Base-by-base conservation (phyloP, 2,329 filamentous ascomycete species). In the Scleromitrula shiraiana region DNA sequence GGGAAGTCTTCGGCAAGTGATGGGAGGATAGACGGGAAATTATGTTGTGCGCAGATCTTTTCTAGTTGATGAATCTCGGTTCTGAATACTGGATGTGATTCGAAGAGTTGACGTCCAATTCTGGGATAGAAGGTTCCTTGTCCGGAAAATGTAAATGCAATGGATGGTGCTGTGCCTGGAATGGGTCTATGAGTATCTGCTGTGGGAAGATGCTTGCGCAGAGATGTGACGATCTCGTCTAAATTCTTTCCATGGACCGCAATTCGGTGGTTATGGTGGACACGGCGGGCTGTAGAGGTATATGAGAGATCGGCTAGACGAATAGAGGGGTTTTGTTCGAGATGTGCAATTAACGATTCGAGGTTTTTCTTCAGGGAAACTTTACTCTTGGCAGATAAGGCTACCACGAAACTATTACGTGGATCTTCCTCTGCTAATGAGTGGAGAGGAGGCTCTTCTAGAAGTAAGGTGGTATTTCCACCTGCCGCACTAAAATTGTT, bases 201-300 rank as follows among this genome's bases (percentile, higher is more conserved):
- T 8, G 30, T n/a, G 8, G 32, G 20, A 26, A 46, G 32, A 17
- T 30, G 19, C 7, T 29, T 27, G 14, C 29, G 12, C n/a, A 39
- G 20, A 17, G 12, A 23, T 2, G 5, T 26, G 10, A 4, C 20
- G 8, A 45, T 22, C 10, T 44, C 46, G 70, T 70, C 24, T 7
- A 72, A 46, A 45, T 66, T 64, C 3, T 61, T 60, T 1, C 67
- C 71, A 2, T 66, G 60, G 35, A 74, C 68, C 32, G 68, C 72
- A 60, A 76, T 67, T n/a, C 77, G 71, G 65, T 73, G 74, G 55
- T 71, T 66, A 61, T 79, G 72, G 54, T 82, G 79, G 7, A 76
- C 72, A 41, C 74, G 74, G 12, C 80, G 72, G 4, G 46, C 49
- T 15, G 49, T 53, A 14, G 50, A 46, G 15, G 52, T 53, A 14